Conservation (phyloP, 306 rosid genomes). For the Vigna angularis region DNA sequence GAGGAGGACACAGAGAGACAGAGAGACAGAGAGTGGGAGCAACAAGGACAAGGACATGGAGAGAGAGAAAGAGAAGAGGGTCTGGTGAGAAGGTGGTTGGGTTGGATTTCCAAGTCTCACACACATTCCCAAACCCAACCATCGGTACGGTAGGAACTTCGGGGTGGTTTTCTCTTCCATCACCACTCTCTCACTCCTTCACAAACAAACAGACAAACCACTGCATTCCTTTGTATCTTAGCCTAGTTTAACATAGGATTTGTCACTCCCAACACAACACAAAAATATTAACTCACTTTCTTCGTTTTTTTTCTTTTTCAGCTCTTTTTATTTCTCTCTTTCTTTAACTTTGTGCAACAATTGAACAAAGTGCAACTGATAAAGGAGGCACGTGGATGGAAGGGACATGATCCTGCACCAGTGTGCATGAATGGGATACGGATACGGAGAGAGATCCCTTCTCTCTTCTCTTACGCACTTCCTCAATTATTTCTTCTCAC, state of each 20-base stretch:
- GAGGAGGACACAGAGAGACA: not conserved
- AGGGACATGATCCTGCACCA: constrained; percentile 12
- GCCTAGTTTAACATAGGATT: not conserved
- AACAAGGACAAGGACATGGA: not conserved
- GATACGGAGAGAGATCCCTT: not conserved
- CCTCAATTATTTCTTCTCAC: constrained; percentile 7
- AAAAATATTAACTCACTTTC: not conserved
- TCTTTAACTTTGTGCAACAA: not conserved
- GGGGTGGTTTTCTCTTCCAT: too few species aligned
- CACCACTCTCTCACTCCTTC: too few species aligned
- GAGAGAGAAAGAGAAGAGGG: constrained; percentile 42
- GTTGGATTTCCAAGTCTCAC: constrained; percentile 59
- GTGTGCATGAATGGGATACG: constrained; percentile 18
- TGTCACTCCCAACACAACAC: not conserved
- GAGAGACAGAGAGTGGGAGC: not conserved
- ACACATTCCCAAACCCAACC: constrained; percentile 8
- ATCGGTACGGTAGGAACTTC: constrained; percentile 40
- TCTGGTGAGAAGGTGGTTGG: constrained; percentile 55
- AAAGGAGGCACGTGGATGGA: constrained; percentile 14
- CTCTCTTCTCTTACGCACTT: not conserved
- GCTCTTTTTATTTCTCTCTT: not conserved
- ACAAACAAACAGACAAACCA: too few species aligned
- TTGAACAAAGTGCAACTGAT: too few species aligned
- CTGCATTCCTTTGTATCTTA: not conserved
- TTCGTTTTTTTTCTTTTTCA: not conserved